These are phyloP conservation scores for Penicillium diatomitis DNA, from an alignment of 495 filamentous ascomycete genomes.

Conservation along the genomic window DNA sequence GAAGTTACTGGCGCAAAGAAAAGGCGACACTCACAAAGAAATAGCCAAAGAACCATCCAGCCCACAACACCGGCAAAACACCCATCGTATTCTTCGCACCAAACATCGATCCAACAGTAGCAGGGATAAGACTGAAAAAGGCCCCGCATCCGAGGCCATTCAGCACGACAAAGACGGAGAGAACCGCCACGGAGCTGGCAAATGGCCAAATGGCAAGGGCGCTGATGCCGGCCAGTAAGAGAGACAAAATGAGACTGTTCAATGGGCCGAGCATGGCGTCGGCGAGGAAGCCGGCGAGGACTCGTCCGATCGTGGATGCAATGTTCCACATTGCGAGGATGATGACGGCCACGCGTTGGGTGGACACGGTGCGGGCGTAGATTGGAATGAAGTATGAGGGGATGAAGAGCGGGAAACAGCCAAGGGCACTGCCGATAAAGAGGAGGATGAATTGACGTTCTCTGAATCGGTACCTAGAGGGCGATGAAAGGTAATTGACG, in stretches of 20 bases:
- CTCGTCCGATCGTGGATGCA: slow-evolving; percentile 3
- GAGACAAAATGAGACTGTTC: slow-evolving; percentile 5
- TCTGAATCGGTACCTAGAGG: slow-evolving; percentile 4
- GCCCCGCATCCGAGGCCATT: slow-evolving; percentile 6
- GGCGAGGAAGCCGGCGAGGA: slow-evolving; percentile 1
- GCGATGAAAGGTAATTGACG: no score
- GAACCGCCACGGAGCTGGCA: slow-evolving; percentile 2
- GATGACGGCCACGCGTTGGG: slow-evolving; percentile 4
- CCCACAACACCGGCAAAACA: slow-evolving; percentile 4
- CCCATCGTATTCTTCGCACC: slow-evolving; percentile 5
- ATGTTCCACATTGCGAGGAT: slow-evolving; percentile 8
- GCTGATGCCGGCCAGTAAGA: slow-evolving; percentile 3
- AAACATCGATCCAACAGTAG: slow-evolving; percentile 6
- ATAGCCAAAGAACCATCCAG: slow-evolving; percentile 8
- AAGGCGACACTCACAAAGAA: slow-evolving; percentile 3
- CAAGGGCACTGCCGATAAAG: slow-evolving; percentile 4
- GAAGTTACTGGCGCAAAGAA: not conserved
- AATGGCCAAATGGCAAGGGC: slow-evolving; percentile 5
- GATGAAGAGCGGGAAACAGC: slow-evolving; percentile 5
- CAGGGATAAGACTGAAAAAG: slow-evolving; percentile 5
- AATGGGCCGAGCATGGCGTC: slow-evolving; percentile 2
- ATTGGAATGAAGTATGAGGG: slow-evolving; percentile 7
- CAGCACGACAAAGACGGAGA: slow-evolving; percentile 4
- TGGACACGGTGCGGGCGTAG: slow-evolving; percentile 2
- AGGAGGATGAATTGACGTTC: slow-evolving; percentile 3